A percentile compares a stretch with the other conserved stretches of the same genome.
Conservation (phyloP, 1,284 basidiomycete genomes). For the Ustilago sp. region DNA sequence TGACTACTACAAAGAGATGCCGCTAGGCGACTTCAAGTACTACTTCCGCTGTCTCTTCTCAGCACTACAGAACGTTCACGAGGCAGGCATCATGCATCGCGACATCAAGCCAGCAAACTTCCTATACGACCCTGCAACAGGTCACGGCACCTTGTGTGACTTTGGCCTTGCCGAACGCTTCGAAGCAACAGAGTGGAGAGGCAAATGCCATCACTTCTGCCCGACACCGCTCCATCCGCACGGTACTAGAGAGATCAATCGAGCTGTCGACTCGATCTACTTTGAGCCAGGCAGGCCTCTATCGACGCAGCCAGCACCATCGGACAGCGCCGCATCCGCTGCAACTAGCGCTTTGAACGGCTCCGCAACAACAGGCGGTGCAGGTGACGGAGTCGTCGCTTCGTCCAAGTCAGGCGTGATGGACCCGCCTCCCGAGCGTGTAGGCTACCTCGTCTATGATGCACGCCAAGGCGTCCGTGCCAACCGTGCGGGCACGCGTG, state of each 20-base stretch:
- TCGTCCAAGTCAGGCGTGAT: constrained; percentile 45
- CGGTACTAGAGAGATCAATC: constrained; percentile 61
- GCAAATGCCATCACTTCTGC: constrained; percentile 67
- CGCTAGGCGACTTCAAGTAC: constrained; percentile 80
- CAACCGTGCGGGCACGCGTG: constrained; percentile 94
- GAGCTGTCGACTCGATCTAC: constrained; percentile 54
- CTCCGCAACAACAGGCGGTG: constrained; percentile 23
- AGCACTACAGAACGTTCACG: constrained; percentile 88
- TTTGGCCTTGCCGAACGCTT: constrained; percentile 79
- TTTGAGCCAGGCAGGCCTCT: constrained; percentile 62
- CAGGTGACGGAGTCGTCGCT: constrained; percentile 8
- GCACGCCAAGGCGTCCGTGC: constrained; percentile 83
- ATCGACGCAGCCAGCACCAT: constrained; percentile 23
- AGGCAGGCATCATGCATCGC: constrained; percentile 90
- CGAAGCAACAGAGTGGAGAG: constrained; percentile 63
- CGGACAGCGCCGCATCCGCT: constrained; percentile 11
- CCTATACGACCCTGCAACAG: constrained; percentile 87
- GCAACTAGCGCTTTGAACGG: constrained; percentile 70
- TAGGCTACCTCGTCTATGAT: constrained; percentile 65
- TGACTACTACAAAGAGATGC: constrained; percentile 80
- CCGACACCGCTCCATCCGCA: constrained; percentile 59
- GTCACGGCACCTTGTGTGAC: constrained; percentile 89
- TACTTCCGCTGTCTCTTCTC: constrained; percentile 94
- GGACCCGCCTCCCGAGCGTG: constrained; percentile 63
- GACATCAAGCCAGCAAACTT: constrained; percentile 99